Percentiles rank a stretch among this genome's conserved stretches.
Conservation (phyloP, 805 yeast genomes). For the Candida nanaspora region DNA sequence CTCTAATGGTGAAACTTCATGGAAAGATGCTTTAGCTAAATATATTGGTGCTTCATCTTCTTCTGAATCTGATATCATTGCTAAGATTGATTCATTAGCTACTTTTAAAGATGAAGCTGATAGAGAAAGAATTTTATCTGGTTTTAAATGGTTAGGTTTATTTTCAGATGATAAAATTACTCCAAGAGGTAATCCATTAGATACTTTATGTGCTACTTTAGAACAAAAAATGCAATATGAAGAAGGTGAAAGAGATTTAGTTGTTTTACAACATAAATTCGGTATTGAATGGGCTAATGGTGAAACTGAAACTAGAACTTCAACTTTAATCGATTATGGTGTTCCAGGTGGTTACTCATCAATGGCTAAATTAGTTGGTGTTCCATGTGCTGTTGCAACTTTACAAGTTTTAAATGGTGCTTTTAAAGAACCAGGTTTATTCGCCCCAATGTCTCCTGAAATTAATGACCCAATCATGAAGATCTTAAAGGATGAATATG, state of each 20-base stretch:
- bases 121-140: constrained; percentile 79
- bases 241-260: constrained; percentile 92
- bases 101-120: constrained; percentile 75
- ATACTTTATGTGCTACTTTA: constrained; percentile 92
- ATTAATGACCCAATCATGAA: constrained; percentile 88
- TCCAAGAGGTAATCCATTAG: constrained; percentile 92
- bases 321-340: constrained; percentile 94
- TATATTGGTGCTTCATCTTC: constrained; percentile 69
- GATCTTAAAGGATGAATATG: constrained; percentile 83
- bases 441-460: constrained; percentile 90
- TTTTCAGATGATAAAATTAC: constrained; percentile 69
- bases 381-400: constrained; percentile 95
- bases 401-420: constrained; percentile 74
- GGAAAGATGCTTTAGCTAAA: constrained; percentile 83
- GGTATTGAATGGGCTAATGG: constrained; percentile 98
- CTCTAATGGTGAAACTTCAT: constrained; percentile 43
- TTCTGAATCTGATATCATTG: constrained; percentile 64
- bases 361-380: constrained; percentile 98
- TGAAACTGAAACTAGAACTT: constrained; percentile 81
- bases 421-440: constrained; percentile 69
- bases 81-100: constrained; percentile 71
- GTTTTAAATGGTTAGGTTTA: constrained; percentile 91
- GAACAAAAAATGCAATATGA: constrained; percentile 95
- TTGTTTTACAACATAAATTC: constrained; percentile 93
- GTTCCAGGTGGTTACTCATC: constrained; percentile 89